Evolutionary conservation across 768 basidiomycete genomes (phyloP), one percentile per base, ranked within the genome.

Genomic region (Hypholoma sublateritium): DNA sequence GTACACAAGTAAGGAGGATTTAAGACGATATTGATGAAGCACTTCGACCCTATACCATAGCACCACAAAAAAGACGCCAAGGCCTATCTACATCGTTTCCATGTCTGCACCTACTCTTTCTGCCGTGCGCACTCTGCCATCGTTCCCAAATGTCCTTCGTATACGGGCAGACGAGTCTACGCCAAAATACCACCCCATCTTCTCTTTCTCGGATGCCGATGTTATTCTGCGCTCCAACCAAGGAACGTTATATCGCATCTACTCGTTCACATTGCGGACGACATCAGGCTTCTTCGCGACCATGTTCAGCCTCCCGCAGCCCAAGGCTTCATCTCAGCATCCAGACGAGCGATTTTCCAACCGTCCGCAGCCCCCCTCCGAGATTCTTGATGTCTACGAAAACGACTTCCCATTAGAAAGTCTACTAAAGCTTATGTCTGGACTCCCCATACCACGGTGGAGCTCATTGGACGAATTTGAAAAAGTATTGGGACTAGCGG

Each of bases 281-380:
- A 83, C 84, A 0, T 86, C 85, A 2, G 82, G 83, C 17, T 80
- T 86, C 70, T 86, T 85, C 66, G 73, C 80, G 43, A 77, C 82
- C 2, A 81, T 88, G 70, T 87, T 86, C 69, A 75, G 77, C 19
- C 78, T 88, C 9, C 86, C 86, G 3, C 79, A 81, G 57, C 72
- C 72, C 19, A 54, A 50, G 50, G 52, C 22, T 19, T 24, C 28
- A 9, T 32, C 50, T 48, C 47, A 50, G 25, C 22, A 21, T 16
- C 24, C 51, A 35, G 53, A 55, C 32, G 14, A 59, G 35, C 46
- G n/a, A 46, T 53, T 47, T n/a, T 36, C 7, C 12, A 32, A 56
- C 42, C 50, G 45, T 12, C 21, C 28, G 17, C 35, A n/a, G 22
- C 25, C 45, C 28, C 39, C 50, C 1, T 41, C 53, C 24, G 24